Evolutionary conservation across 2,329 filamentous ascomycete genomes (phyloP).

Genomic region (Fusarium begoniae): DNA sequence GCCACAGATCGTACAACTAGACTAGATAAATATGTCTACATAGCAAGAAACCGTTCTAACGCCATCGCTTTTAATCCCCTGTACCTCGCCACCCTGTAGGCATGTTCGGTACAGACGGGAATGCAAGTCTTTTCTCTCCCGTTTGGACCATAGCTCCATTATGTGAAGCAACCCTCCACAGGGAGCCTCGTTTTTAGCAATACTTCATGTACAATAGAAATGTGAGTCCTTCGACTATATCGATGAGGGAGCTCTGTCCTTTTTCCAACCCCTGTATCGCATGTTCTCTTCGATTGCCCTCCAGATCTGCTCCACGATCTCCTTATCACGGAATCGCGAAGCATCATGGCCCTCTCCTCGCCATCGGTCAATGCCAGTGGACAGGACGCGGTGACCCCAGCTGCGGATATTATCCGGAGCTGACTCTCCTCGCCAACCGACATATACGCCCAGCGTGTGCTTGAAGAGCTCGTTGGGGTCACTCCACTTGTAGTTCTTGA

Average conservation of each 20-base stretch:
- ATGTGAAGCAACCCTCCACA: background rate
- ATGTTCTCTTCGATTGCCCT: slow-evolving; percentile 87
- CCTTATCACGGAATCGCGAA: slow-evolving; percentile 83
- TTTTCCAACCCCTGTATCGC: slow-evolving; percentile 84
- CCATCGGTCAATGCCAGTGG: slow-evolving; percentile 86
- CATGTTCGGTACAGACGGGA: slow-evolving; percentile 27
- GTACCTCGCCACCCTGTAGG: slow-evolving; percentile 19
- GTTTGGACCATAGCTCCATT: slow-evolving; percentile 2
- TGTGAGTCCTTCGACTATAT: slow-evolving; percentile 48
- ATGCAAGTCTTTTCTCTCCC: slow-evolving; percentile 6
- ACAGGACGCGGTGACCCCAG: slow-evolving; percentile 87
- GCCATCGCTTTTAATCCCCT: slow-evolving; percentile 43
- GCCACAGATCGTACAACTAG: slow-evolving; percentile 7
- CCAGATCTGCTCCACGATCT: slow-evolving; percentile 95
- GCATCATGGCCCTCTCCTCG: slow-evolving; percentile 64
- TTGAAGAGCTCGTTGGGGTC: slow-evolving; percentile 88
- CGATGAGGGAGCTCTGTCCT: slow-evolving; percentile 70
- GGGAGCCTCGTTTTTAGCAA: background rate
- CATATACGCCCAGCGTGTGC: slow-evolving; percentile 85
- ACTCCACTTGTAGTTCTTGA: slow-evolving; percentile 97
- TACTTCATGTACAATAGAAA: slow-evolving; percentile 4
- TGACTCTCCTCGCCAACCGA: slow-evolving; percentile 90
- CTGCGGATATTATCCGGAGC: slow-evolving; percentile 79
- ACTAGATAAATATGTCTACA: slow-evolving; percentile 25
- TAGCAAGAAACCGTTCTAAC: slow-evolving; percentile 41